phyloP scores from a whole-genome alignment of 2,329 filamentous ascomycete genomes.

The Albifimbria verrucaria region DNA sequence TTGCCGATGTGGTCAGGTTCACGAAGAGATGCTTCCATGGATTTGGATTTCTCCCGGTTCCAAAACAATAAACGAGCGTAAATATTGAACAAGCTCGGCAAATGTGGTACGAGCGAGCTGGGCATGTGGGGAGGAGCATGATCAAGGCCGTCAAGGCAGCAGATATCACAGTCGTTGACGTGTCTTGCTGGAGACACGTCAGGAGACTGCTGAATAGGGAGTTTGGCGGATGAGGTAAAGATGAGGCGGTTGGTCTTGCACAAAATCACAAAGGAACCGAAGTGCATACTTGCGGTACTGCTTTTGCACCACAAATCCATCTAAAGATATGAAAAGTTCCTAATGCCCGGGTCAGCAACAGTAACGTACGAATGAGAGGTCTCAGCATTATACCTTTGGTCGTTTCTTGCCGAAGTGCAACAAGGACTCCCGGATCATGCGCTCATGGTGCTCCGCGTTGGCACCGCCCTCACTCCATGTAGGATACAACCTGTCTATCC shows the following conservation, averaged over 20 bases:
- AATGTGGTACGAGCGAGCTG: conserved; percentile 62
- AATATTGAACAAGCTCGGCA: conserved; percentile 75
- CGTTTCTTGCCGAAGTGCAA: conserved; percentile 64
- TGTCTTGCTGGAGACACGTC: conserved; percentile 72
- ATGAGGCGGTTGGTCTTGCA: conserved; percentile 75
- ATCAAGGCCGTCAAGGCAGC: conserved; percentile 70
- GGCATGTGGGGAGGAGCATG: conserved; percentile 85
- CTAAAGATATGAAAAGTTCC: conserved; percentile 64
- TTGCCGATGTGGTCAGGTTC: conserved; percentile 28
- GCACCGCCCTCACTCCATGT: conserved; percentile 33
- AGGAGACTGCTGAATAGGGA: conserved; percentile 69
- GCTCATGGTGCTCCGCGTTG: conserved; percentile 43
- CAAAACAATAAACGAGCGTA: conserved; percentile 79
- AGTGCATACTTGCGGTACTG: conserved; percentile 62
- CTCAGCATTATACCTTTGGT: conserved; percentile 45
- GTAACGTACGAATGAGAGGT: neutral
- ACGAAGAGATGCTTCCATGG: conserved; percentile 35
- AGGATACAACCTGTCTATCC: conserved; percentile 48
- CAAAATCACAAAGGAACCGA: conserved; percentile 67
- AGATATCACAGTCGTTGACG: conserved; percentile 73
- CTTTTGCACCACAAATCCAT: conserved; percentile 63
- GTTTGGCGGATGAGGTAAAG: conserved; percentile 71
- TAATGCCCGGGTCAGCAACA: conserved; percentile 24
- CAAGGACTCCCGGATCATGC: conserved; percentile 47
- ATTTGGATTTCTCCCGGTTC: conserved; percentile 53